Conservation (phyloP, 2,329 filamentous ascomycete genomes). For the Xylaria sp. region DNA sequence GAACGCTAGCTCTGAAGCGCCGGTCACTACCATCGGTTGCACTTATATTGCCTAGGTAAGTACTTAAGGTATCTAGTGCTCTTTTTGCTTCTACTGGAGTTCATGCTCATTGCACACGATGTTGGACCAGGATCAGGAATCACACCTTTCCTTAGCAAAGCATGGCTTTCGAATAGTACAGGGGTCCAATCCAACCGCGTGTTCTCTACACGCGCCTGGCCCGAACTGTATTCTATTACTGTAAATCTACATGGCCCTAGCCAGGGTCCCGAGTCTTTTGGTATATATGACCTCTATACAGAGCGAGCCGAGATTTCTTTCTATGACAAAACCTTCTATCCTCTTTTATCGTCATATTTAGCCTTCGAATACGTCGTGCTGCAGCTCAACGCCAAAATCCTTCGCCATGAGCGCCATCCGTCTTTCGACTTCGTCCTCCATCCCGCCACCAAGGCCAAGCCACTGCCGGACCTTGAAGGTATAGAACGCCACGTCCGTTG, state of each 20-base stretch:
- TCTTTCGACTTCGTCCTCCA: slow-evolving; percentile 94
- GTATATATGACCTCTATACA: slow-evolving; percentile 19
- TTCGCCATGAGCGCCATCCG: slow-evolving; percentile 89
- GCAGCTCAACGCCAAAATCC: slow-evolving; percentile 90
- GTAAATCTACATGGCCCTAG: slow-evolving; percentile 29
- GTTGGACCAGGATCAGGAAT: no score
- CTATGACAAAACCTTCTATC: slow-evolving; percentile 22
- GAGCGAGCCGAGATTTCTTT: slow-evolving; percentile 38
- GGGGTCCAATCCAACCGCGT: not conserved
- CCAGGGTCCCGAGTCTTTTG: slow-evolving; percentile 12
- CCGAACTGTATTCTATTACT: slow-evolving; percentile 26
- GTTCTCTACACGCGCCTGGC: slow-evolving; percentile 3
- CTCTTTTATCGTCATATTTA: slow-evolving; percentile 54
- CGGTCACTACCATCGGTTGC: not conserved
- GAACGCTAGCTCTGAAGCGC: slow-evolving; percentile 1
- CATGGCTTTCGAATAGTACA: slow-evolving; percentile 14
- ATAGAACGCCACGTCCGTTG: slow-evolving; percentile 85
- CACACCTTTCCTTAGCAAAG: not conserved
- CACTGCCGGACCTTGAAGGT: slow-evolving; percentile 81
- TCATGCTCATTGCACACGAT: no score
- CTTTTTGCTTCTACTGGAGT: no score
- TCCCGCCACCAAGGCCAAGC: slow-evolving; percentile 80
- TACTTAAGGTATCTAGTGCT: no score
- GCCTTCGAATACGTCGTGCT: slow-evolving; percentile 89
- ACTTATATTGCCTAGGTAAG: not conserved